Evolutionary conservation across 345 rosid species (phyloP).

Genomic region (Cardamine resedifolia): DNA sequence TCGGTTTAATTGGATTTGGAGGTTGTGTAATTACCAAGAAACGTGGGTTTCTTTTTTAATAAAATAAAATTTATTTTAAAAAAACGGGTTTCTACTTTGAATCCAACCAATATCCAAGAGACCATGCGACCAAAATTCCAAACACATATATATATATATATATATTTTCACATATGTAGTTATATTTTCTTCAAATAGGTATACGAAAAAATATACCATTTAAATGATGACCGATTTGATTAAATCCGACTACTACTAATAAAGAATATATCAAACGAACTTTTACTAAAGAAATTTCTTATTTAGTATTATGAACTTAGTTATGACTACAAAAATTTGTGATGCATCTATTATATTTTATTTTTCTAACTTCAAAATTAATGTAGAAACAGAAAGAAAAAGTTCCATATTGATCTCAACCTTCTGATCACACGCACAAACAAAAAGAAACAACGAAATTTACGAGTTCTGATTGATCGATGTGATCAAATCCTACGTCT

Average conservation of each 20-base stretch:
- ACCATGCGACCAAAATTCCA: constrained; percentile 12
- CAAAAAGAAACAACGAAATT: not conserved
- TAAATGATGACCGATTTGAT: not conserved
- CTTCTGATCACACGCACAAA: not conserved
- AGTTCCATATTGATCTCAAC: not conserved
- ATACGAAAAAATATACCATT: not conserved
- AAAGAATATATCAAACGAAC: not conserved
- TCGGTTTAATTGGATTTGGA: constrained; percentile 15
- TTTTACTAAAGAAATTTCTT: not conserved
- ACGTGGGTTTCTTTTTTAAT: not conserved
- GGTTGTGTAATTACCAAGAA: constrained; percentile 25
- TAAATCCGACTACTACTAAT: not conserved
- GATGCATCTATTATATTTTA: not conserved
- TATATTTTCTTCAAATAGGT: not conserved
- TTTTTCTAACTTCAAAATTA: not conserved
- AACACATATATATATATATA: no score
- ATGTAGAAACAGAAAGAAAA: not conserved
- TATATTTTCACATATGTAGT: not conserved
- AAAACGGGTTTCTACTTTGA: not conserved
- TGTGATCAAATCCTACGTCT: not conserved
- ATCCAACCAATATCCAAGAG: not conserved
- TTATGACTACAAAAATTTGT: not conserved
- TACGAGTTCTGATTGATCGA: not conserved
- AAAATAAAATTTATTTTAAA: not conserved
- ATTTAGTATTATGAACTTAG: not conserved